Evolutionary conservation across 2,329 filamentous ascomycete species (phyloP).

Genomic region (Teratosphaeria zuluensis): DNA sequence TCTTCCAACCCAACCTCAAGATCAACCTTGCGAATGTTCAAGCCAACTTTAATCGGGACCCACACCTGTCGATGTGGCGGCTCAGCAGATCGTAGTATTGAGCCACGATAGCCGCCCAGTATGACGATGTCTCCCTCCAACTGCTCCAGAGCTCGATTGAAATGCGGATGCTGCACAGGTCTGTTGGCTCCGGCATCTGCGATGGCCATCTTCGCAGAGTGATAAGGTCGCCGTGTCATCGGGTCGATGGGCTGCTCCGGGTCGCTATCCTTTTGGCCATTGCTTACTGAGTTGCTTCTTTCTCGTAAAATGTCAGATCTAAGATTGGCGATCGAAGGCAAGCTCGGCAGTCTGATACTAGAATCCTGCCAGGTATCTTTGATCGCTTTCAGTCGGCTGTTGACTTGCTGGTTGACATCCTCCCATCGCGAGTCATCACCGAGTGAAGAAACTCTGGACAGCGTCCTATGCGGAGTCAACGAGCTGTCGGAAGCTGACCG

Average conservation of each 20-base stretch:
- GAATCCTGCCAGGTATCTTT: constrained; percentile 80
- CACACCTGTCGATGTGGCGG: constrained; percentile 79
- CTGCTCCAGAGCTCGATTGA: constrained; percentile 49
- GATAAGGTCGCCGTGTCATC: constrained; percentile 16
- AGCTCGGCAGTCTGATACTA: constrained; percentile 52
- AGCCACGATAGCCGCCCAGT: constrained; percentile 83
- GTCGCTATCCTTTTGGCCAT: not conserved
- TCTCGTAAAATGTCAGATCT: constrained; percentile 23
- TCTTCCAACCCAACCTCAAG: constrained; percentile 70
- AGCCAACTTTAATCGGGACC: constrained; percentile 85
- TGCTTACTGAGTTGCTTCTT: constrained; percentile 11
- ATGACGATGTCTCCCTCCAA: constrained; percentile 79
- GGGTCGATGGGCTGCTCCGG: constrained; percentile 13
- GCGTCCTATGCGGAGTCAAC: constrained; percentile 58
- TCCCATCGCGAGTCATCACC: constrained; percentile 76
- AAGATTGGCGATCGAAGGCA: constrained; percentile 31
- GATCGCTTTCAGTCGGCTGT: constrained; percentile 81
- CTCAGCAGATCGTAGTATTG: constrained; percentile 74
- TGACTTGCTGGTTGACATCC: constrained; percentile 73
- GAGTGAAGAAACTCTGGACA: constrained; percentile 71
- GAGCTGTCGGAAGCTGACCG: constrained; percentile 69
- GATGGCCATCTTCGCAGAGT: constrained; percentile 13
- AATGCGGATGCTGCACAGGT: constrained; percentile 38
- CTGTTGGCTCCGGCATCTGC: constrained; percentile 8
- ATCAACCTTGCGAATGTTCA: constrained; percentile 86